Evolutionary conservation across 2,329 filamentous ascomycete species (phyloP).

Genomic region (Teratosphaeria pseudoeucalypti): DNA sequence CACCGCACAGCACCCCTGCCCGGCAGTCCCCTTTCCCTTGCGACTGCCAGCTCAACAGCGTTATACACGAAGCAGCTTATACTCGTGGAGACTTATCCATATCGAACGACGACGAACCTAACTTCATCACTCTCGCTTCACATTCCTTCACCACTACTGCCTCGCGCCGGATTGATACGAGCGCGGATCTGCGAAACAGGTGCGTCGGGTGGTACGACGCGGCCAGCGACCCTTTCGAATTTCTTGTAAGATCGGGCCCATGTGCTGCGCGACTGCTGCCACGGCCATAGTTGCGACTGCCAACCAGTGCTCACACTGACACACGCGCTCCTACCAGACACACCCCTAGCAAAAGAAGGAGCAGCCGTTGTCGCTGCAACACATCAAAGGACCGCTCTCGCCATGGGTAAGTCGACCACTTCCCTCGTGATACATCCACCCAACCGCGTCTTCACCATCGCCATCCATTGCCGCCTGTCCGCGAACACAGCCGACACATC

Average conservation of each 20-base stretch:
- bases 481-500: conserved; percentile 7
- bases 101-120: background rate
- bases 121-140: background rate
- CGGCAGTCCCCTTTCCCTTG: background rate
- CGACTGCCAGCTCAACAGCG: background rate
- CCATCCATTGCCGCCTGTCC: conserved; percentile 4
- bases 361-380: conserved; percentile 13
- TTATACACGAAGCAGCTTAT: background rate
- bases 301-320: conserved; percentile 10
- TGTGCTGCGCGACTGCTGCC: background rate
- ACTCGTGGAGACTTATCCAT: background rate
- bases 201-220: conserved; percentile 1
- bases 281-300: background rate
- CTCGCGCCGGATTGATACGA: background rate
- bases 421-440: conserved; percentile 7
- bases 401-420: conserved; percentile 24
- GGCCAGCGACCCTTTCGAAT: conserved; percentile 1
- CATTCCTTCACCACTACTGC: background rate
- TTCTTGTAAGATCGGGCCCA: conserved; percentile 2
- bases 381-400: conserved; percentile 17
- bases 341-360: conserved; percentile 11
- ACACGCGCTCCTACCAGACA: conserved; percentile 10
- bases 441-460: conserved; percentile 10
- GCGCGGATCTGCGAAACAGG: background rate
- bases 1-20: background rate